Percentiles rank a stretch among this genome's conserved stretches.
Evolutionary conservation across 192 early-diverging fungal genomes (phyloP).

Genomic region (Linnemannia zychae): DNA sequence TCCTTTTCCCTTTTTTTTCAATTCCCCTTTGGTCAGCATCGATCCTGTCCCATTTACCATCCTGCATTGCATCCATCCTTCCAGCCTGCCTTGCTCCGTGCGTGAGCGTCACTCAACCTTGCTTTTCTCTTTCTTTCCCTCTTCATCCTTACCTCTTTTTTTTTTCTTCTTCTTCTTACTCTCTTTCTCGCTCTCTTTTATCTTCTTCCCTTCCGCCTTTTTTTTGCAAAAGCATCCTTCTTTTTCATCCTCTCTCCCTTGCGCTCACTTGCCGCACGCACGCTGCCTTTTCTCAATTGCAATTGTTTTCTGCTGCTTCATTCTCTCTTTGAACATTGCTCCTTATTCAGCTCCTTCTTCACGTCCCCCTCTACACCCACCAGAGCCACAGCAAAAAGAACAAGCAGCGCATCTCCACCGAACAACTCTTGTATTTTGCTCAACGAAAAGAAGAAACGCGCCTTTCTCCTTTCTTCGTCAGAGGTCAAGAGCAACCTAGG

Average conservation of each 20-base stretch:
- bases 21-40: neutral
- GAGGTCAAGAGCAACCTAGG: no score
- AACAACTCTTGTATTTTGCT: no score
- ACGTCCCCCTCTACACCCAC: no score
- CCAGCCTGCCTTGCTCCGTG: neutral
- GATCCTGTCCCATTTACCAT: slow-evolving; percentile 9
- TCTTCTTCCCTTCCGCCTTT: neutral
- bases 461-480: no score
- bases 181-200: neutral
- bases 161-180: neutral
- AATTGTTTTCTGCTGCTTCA: neutral
- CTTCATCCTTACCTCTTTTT: neutral
- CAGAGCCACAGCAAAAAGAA: no score
- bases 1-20: neutral
- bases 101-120: slow-evolving; percentile 10
- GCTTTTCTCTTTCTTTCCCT: no score
- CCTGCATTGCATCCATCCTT: neutral
- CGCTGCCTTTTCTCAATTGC: neutral
- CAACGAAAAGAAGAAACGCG: no score
- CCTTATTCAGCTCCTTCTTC: neutral
- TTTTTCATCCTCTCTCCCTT: neutral
- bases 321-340: neutral
- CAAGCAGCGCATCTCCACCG: no score
- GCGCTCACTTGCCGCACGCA: neutral
- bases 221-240: neutral